Base-by-base conservation (phyloP, 805 yeast genomes). In the Peterozyma xylosa region DNA sequence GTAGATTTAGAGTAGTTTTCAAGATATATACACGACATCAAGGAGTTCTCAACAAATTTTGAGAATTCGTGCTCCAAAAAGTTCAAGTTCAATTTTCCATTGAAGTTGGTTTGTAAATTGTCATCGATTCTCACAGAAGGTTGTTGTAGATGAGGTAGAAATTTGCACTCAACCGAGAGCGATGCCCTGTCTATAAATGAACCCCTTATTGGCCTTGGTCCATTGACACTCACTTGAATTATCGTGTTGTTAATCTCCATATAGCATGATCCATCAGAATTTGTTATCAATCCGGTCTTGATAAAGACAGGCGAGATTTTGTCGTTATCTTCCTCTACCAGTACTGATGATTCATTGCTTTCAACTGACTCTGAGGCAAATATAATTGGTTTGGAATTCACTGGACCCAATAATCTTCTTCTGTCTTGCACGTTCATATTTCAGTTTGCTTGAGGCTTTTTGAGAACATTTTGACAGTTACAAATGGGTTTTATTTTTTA, bases 1-100 rank as follows among this genome's bases (percentile, higher is more conserved):
- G 90, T 80, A 2, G 96, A 86, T 61, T 91, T 91, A 4, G 98
- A 97, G 59, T 93, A 93, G 48, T 81, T 80, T 11, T 76, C 76
- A 32, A 87, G 65, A 15, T 82, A 52, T 2, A 85, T 68, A 1
- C 80, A 37, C 66, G 59, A 32, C 62, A 62, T 47, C 66, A 64
- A 47, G 60, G 64, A 53, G 56, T 65, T 46, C 54, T 63, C 48
- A 59, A 57, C 48, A 60, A 71, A 49, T 39, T 66, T 49, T 62
- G 76, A 62, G 53, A 74, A 58, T 54, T 76, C 59, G 59, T 76
- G 69, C 60, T 73, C 76, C 48, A 64, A 52, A 30, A 53, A 57
- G 10, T 68, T 59, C 45, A 62, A 58, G 11, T 67, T 67, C 14
- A 64, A 54, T 36, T 63, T 62, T 16, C 61, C 66, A 29, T 53